Conservation (phyloP, 768 basidiomycete species). For the Coprinellus aureogranulatus region DNA sequence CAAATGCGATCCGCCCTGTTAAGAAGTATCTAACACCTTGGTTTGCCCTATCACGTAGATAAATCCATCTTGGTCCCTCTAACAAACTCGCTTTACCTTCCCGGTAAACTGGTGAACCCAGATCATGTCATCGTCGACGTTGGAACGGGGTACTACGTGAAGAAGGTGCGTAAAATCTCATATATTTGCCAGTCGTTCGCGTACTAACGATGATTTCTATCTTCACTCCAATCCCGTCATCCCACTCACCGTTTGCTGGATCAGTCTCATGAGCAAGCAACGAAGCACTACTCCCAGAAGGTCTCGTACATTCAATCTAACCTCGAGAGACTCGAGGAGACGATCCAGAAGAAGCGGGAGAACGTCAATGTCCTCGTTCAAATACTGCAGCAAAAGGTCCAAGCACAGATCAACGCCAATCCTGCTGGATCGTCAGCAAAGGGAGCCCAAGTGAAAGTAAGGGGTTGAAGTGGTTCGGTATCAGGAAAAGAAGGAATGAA, state of each 20-base stretch:
- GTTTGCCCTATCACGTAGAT: too few species aligned
- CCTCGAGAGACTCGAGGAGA: conserved; percentile 82
- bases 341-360: conserved; percentile 88
- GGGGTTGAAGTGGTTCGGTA: too few species aligned
- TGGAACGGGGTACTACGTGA: conserved; percentile 94
- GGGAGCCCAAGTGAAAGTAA: not conserved
- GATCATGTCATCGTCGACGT: conserved; percentile 92
- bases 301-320: conserved; percentile 79
- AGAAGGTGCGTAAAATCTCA: conserved; percentile 65
- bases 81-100: conserved; percentile 93
- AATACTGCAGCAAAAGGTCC: conserved; percentile 65
- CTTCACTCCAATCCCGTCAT: too few species aligned
- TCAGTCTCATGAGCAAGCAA: conserved; percentile 83
- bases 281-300: conserved; percentile 78
- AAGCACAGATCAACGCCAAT: conserved; percentile 28
- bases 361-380: conserved; percentile 74
- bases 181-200: not conserved
- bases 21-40: too few species aligned
- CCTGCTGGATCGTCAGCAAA: not conserved
- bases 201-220: too few species aligned
- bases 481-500: too few species aligned
- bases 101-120: conserved; percentile 81
- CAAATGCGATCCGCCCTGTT: not conserved
- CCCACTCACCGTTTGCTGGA: too few species aligned
- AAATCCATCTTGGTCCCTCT: conserved; percentile 90